Percentiles rank a stretch among this genome's conserved stretches.
Evolutionary conservation across 1,284 basidiomycete genomes (phyloP).

Genomic region (Somion occarium): DNA sequence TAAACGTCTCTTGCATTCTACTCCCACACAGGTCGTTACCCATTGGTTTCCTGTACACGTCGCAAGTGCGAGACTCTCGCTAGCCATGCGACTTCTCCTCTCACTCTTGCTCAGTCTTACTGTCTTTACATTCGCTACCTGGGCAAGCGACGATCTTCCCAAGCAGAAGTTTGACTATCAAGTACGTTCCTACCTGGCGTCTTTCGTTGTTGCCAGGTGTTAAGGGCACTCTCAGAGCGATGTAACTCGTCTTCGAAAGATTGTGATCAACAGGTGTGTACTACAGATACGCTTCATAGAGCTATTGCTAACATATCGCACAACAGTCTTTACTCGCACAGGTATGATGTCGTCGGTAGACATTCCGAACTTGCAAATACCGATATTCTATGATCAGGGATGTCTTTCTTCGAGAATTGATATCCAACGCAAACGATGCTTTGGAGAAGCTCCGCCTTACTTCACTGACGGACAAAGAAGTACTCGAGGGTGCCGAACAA

Average conservation of each 20-base stretch:
- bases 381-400: constrained; percentile 48
- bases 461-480: constrained; percentile 72
- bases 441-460: constrained; percentile 88
- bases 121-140: constrained; percentile 45
- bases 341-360: constrained; percentile 36
- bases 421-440: constrained; percentile 94
- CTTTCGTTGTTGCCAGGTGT: neutral
- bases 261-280: constrained; percentile 82
- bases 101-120: constrained; percentile 18
- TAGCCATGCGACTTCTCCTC: constrained; percentile 3
- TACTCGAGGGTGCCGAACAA: constrained; percentile 64
- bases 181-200: constrained; percentile 39
- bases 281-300: neutral
- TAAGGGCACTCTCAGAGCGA: constrained; percentile 60
- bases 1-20: neutral
- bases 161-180: constrained; percentile 73
- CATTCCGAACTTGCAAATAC: constrained; percentile 3
- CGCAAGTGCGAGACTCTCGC: constrained; percentile 1
- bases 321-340: constrained; percentile 70
- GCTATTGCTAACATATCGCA: neutral
- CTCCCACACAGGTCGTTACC: neutral
- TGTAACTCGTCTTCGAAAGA: constrained; percentile 84
- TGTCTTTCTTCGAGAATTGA: constrained; percentile 88
- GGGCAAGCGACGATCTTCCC: constrained; percentile 39
- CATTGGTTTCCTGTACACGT: neutral